Percentiles rank a stretch among this genome's conserved stretches.
phyloP scores from a whole-genome alignment of 352 stramenopile species.

The Phytophthora tubulina region DNA sequence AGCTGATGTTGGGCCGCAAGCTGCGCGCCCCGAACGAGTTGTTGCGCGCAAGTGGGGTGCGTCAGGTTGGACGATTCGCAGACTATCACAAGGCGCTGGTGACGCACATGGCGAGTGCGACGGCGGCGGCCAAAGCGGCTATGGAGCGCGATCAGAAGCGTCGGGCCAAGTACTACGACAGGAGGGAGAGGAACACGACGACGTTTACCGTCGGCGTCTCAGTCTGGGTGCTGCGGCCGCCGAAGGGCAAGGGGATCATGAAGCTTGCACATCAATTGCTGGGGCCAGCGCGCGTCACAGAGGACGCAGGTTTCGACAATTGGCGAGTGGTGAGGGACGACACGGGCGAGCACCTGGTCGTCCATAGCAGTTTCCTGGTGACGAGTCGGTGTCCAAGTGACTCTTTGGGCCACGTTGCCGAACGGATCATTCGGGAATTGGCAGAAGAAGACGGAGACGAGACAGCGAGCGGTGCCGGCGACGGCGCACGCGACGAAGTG shows the following conservation, averaged over 20 bases:
- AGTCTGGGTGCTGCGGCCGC: slow-evolving; percentile 9
- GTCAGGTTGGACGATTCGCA: not conserved
- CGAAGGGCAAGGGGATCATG: not conserved
- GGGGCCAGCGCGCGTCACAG: not conserved
- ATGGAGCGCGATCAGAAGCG: not conserved
- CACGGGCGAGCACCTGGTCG: not conserved
- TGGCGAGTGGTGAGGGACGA: slow-evolving; percentile 1
- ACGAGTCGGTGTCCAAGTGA: not conserved
- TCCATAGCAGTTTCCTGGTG: slow-evolving; percentile 7
- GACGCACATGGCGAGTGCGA: not conserved
- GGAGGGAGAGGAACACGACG: not conserved
- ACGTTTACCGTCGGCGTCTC: not conserved
- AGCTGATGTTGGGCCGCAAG: slow-evolving; percentile 14
- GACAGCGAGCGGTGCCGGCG: not conserved
- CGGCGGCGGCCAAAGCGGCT: not conserved
- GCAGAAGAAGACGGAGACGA: not conserved
- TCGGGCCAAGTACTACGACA: not conserved
- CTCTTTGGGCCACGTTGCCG: not conserved
- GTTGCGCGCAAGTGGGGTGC: slow-evolving; percentile 1
- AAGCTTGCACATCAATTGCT: slow-evolving; percentile 10
- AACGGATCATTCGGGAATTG: not conserved
- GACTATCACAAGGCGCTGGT: slow-evolving; percentile 11
- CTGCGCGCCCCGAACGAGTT: slow-evolving; percentile 11
- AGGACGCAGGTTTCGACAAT: slow-evolving; percentile 3
- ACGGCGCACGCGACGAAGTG: not conserved